phyloP scores from a whole-genome alignment of 768 basidiomycete genomes.

The Podaxis sp. region DNA sequence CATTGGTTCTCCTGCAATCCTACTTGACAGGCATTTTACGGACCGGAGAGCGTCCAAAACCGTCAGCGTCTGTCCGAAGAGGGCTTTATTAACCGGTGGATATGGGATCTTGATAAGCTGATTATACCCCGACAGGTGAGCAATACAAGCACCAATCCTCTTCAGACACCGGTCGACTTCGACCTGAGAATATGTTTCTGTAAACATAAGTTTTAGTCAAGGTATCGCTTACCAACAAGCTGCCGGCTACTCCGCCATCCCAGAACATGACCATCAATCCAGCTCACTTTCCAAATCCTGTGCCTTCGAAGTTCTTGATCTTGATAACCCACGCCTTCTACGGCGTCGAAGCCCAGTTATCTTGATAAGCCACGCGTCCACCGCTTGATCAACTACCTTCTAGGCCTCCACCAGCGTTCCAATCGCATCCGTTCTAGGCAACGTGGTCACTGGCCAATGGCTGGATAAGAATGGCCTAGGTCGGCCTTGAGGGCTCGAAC shows the following conservation, averaged over 20 bases:
- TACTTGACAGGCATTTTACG: background rate
- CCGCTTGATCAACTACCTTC: conserved; percentile 1
- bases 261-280: background rate
- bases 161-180: background rate
- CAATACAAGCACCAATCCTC: background rate
- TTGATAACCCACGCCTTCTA: conserved; percentile 10
- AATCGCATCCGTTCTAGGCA: background rate
- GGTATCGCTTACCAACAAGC: background rate
- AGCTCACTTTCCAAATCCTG: conserved; percentile 12
- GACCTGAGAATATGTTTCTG: conserved; percentile 5
- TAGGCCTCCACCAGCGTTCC: background rate
- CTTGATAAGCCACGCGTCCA: conserved; percentile 8
- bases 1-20: background rate
- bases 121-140: background rate
- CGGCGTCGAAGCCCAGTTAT: conserved; percentile 6
- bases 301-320: background rate
- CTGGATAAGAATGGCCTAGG: background rate
- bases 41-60: no score
- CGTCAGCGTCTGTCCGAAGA: background rate
- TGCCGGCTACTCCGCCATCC: background rate
- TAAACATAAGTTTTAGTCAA: background rate
- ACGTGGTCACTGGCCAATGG: background rate
- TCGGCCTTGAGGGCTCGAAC: background rate
- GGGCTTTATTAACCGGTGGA: background rate
- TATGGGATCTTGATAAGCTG: conserved; percentile 11